These are phyloP conservation scores for Globisporangium paroecandrum DNA, from an alignment of 352 stramenopile species.

Conservation along the genomic window DNA sequence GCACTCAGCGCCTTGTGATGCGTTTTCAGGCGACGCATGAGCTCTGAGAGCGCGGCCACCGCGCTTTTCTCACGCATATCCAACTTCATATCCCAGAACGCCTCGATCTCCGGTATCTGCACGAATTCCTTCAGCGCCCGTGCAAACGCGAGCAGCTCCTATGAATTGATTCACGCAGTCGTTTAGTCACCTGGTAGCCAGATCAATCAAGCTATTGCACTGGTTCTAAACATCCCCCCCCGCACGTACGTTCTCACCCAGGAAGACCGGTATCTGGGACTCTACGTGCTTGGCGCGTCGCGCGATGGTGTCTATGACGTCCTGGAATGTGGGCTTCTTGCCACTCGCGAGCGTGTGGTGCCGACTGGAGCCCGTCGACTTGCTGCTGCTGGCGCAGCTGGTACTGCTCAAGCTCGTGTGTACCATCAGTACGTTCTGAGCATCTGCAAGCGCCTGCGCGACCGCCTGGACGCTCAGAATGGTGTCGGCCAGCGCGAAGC, in stretches of 20 bases:
- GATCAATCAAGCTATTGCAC: not conserved
- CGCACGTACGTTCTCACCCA: slow-evolving; percentile 22
- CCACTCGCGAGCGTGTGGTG: not conserved
- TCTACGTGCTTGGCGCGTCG: slow-evolving; percentile 4
- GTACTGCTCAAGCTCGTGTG: not conserved
- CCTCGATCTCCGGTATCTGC: slow-evolving; percentile 14
- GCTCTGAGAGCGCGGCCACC: slow-evolving; percentile 6
- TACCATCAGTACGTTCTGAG: not conserved
- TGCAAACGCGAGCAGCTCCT: slow-evolving; percentile 21
- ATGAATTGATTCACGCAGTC: not conserved
- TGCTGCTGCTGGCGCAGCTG: not conserved
- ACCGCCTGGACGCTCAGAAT: slow-evolving; percentile 13
- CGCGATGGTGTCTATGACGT: slow-evolving; percentile 13
- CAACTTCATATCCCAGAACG: slow-evolving; percentile 19
- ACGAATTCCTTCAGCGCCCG: slow-evolving; percentile 18
- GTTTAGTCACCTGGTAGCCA: not conserved
- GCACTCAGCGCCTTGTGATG: not conserved
- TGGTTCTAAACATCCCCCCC: not conserved
- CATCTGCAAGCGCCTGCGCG: not conserved
- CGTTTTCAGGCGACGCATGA: slow-evolving; percentile 13
- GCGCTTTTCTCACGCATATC: slow-evolving; percentile 12
- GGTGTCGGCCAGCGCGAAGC: slow-evolving; percentile 32
- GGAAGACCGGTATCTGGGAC: slow-evolving; percentile 17
- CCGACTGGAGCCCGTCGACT: not conserved
- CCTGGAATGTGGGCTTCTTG: slow-evolving; percentile 6